Evolutionary conservation across 441 rosid species (phyloP).

Genomic region (Jatropha podagrica): DNA sequence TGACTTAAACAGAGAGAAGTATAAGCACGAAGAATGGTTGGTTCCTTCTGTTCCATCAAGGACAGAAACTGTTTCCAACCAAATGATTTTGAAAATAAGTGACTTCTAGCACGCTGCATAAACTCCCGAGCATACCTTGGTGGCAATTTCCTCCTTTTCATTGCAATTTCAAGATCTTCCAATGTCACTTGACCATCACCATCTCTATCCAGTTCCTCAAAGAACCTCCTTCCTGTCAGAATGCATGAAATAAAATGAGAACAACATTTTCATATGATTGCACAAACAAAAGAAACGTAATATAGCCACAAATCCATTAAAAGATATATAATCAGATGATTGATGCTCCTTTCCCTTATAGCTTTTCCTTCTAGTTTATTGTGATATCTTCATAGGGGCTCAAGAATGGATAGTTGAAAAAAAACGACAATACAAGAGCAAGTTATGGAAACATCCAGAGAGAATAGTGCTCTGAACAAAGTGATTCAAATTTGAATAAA

Average conservation of each 20-base stretch:
- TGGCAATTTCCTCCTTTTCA: constrained; percentile 87
- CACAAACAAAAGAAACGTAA: background rate
- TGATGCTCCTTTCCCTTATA: background rate
- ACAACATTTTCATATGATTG: background rate
- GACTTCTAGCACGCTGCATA: constrained; percentile 80
- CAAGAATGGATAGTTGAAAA: background rate
- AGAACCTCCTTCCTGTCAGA: constrained; percentile 81
- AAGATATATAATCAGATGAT: background rate
- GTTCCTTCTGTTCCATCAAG: constrained; percentile 97
- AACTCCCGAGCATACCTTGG: constrained; percentile 82
- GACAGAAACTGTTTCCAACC: constrained; percentile 98
- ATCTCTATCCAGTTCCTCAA: constrained; percentile 96
- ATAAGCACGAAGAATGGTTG: constrained; percentile 94
- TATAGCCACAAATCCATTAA: background rate
- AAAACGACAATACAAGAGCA: background rate
- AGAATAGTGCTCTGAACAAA: background rate
- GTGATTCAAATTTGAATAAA: background rate
- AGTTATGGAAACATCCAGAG: background rate
- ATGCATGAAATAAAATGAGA: constrained; percentile 18
- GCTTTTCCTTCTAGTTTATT: background rate
- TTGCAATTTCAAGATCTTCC: constrained; percentile 94
- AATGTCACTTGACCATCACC: constrained; percentile 93
- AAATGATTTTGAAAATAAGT: constrained; percentile 90
- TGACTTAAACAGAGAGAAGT: constrained; percentile 90
- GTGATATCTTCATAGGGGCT: background rate